A percentile compares a stretch with the other conserved stretches of the same genome.
Evolutionary conservation across 441 rosid species (phyloP).

Genomic region (Syzygium malaccense): DNA sequence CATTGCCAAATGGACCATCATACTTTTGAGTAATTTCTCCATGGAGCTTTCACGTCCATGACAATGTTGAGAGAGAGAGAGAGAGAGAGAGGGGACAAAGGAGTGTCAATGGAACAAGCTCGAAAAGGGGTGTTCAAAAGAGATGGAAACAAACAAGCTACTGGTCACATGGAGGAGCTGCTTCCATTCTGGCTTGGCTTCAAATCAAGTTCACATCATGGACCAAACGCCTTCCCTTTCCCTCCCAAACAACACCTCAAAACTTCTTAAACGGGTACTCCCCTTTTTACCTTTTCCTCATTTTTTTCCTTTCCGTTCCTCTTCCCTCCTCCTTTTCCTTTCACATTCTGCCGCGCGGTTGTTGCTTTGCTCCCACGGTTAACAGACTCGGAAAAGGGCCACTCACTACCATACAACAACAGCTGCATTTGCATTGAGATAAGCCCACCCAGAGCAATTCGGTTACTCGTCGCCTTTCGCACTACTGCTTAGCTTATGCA

Average conservation of each 20-base stretch:
- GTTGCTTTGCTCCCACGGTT: background rate
- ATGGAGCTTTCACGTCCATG: no score
- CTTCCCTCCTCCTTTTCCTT: background rate
- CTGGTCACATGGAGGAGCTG: no score
- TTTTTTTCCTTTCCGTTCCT: background rate
- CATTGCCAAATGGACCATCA: no score
- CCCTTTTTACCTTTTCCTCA: background rate
- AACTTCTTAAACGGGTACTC: background rate
- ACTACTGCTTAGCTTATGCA: no score
- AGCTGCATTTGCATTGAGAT: background rate
- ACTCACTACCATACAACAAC: background rate
- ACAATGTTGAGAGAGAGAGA: no score
- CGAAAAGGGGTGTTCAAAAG: background rate
- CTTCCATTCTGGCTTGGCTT: no score
- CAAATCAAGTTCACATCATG: background rate
- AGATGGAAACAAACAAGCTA: background rate
- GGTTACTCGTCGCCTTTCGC: background rate
- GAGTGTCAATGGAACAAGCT: no score
- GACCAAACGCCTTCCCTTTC: background rate
- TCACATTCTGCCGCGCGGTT: background rate
- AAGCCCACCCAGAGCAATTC: background rate
- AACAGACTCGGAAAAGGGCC: background rate
- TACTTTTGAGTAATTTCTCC: no score
- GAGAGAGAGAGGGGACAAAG: no score
- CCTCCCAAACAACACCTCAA: background rate